Conservation (phyloP, 1,284 basidiomycete species). For the Naganishia liquefaciens region DNA sequence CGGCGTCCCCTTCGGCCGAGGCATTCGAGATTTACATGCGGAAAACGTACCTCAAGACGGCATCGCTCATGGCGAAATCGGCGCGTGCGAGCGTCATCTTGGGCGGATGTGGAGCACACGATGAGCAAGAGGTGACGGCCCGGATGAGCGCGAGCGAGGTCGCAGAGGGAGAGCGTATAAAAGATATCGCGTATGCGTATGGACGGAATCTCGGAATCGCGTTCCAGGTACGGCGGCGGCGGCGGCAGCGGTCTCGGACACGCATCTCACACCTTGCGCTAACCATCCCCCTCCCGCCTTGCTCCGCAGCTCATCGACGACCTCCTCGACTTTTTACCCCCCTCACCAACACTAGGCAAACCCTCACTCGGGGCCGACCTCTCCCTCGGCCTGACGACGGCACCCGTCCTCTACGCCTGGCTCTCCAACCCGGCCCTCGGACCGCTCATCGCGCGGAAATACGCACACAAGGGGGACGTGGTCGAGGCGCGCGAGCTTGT, state of each 20-base stretch:
- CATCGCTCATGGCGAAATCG: slow-evolving; percentile 92
- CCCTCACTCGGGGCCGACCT: slow-evolving; percentile 80
- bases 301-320: slow-evolving; percentile 81
- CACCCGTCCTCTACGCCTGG: slow-evolving; percentile 91
- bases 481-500: slow-evolving; percentile 76
- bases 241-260: slow-evolving; percentile 32
- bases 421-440: slow-evolving; percentile 78
- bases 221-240: slow-evolving; percentile 76
- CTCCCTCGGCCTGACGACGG: slow-evolving; percentile 82
- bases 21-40: slow-evolving; percentile 86
- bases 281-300: background rate
- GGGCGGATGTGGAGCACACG: slow-evolving; percentile 66
- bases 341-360: slow-evolving; percentile 68
- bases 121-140: slow-evolving; percentile 54
- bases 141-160: slow-evolving; percentile 13
- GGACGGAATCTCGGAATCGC: slow-evolving; percentile 88
- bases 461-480: slow-evolving; percentile 78
- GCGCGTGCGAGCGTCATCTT: slow-evolving; percentile 84
- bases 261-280: background rate
- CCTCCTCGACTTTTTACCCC: slow-evolving; percentile 78
- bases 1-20: slow-evolving; percentile 54
- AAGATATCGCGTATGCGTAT: slow-evolving; percentile 91
- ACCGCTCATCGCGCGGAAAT: slow-evolving; percentile 81
- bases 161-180: slow-evolving; percentile 66
- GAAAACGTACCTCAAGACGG: slow-evolving; percentile 96